Evolutionary conservation across 1,284 basidiomycete genomes (phyloP).

Genomic region (Microbotryomycetes sp.): DNA sequence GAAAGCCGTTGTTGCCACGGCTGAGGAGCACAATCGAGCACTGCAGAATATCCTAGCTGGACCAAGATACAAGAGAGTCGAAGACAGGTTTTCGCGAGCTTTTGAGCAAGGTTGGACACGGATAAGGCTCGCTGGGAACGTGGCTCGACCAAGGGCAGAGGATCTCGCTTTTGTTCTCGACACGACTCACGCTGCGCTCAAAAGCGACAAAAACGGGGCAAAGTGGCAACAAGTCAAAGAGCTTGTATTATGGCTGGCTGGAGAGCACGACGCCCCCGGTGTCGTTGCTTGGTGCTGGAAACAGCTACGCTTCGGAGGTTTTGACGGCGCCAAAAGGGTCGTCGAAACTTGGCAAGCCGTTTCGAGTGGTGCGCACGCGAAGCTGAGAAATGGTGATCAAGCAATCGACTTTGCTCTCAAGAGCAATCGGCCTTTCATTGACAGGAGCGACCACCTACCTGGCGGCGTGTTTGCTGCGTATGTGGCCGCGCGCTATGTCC

Average conservation of each 20-base stretch:
- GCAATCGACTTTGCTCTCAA: slow-evolving; percentile 3
- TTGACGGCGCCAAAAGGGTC: slow-evolving; percentile 7
- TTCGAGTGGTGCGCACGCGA: not conserved
- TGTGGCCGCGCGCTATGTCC: slow-evolving; percentile 3
- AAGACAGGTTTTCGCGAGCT: not conserved
- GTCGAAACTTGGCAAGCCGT: slow-evolving; percentile 18
- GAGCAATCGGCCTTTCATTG: not conserved
- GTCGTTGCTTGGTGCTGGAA: slow-evolving; percentile 17
- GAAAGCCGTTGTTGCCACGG: not conserved
- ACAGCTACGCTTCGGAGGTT: slow-evolving; percentile 3
- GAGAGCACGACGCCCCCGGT: not conserved
- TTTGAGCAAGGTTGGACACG: slow-evolving; percentile 21
- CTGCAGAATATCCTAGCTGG: slow-evolving; percentile 1
- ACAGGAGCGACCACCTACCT: not conserved
- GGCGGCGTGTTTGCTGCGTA: slow-evolving; percentile 7
- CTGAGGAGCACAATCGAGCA: not conserved
- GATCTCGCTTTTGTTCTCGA: slow-evolving; percentile 10
- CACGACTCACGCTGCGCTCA: not conserved
- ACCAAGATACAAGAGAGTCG: not conserved
- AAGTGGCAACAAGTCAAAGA: slow-evolving; percentile 5
- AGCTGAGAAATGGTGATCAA: not conserved
- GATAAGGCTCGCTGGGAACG: slow-evolving; percentile 8
- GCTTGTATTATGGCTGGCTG: slow-evolving; percentile 15
- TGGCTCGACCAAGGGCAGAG: not conserved
- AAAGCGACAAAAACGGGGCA: not conserved